These are phyloP conservation scores for Sarocladiaceae sp. DNA, from an alignment of 2,329 filamentous ascomycete genomes.

Conservation along the genomic window DNA sequence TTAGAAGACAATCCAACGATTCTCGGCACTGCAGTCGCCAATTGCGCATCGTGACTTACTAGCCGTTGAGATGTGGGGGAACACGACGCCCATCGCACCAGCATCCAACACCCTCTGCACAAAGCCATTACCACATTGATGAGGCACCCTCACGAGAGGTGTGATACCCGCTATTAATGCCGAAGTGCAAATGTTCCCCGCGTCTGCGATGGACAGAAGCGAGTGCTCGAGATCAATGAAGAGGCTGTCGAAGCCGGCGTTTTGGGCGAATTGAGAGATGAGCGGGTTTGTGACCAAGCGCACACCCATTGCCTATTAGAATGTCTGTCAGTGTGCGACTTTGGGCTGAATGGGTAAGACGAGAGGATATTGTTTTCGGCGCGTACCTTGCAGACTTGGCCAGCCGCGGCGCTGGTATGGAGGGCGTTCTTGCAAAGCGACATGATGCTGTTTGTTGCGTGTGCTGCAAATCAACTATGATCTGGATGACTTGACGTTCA, in stretches of 20 bases:
- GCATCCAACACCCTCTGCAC: constrained; percentile 26
- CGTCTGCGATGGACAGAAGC: constrained; percentile 20
- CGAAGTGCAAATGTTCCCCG: constrained; percentile 21
- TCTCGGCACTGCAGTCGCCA: background rate
- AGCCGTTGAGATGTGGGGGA: constrained; percentile 14
- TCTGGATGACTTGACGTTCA: no score
- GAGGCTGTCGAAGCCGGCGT: constrained; percentile 25
- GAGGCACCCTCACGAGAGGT: constrained; percentile 26
- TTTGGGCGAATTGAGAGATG: constrained; percentile 24
- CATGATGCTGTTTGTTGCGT: no score
- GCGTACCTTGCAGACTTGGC: no score
- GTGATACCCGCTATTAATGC: constrained; percentile 22
- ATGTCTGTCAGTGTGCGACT: no score
- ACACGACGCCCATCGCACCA: constrained; percentile 23
- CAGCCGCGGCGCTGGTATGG: no score
- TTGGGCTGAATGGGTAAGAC: no score
- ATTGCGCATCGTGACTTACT: constrained; percentile 9
- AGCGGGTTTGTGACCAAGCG: background rate
- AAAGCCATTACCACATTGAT: constrained; percentile 25
- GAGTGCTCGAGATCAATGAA: constrained; percentile 34
- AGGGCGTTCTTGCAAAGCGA: no score
- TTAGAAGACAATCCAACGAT: background rate
- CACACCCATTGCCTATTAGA: background rate
- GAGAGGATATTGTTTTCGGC: no score
- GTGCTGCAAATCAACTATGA: no score